Percentiles rank a stretch among this genome's conserved stretches.
phyloP scores from a whole-genome alignment of 2,329 filamentous ascomycete species.

The Alternaria conjuncta region DNA sequence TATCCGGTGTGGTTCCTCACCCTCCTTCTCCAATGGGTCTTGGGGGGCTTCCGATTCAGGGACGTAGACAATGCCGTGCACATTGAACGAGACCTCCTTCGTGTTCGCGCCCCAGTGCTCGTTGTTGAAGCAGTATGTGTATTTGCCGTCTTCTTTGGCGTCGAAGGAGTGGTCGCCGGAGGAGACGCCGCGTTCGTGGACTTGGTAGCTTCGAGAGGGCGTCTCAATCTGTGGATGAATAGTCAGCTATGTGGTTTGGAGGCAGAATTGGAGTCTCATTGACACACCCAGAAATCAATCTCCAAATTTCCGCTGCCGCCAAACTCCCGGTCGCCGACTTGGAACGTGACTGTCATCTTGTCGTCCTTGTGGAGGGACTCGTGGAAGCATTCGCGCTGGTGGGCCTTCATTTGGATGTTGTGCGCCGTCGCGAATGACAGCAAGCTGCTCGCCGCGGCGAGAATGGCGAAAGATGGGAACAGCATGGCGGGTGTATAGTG shows the following conservation, averaged over 20 bases:
- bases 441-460: slow-evolving; percentile 60
- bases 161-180: slow-evolving; percentile 94
- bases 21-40: slow-evolving; percentile 90
- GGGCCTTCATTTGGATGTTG: slow-evolving; percentile 93
- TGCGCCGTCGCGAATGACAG: slow-evolving; percentile 75
- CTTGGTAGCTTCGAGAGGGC: slow-evolving; percentile 75
- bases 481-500: slow-evolving; percentile 38
- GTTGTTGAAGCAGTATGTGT: slow-evolving; percentile 98
- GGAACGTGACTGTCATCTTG: slow-evolving; percentile 98
- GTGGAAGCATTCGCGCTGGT: slow-evolving; percentile 97
- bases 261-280: background rate
- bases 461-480: slow-evolving; percentile 44
- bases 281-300: slow-evolving; percentile 92
- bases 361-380: slow-evolving; percentile 91
- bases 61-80: slow-evolving; percentile 97
- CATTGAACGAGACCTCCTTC: slow-evolving; percentile 99
- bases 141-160: slow-evolving; percentile 84
- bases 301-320: slow-evolving; percentile 93
- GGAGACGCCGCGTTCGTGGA: slow-evolving; percentile 80
- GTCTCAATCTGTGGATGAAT: slow-evolving; percentile 70
- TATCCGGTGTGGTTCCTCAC: slow-evolving; percentile 56
- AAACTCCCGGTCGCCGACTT: slow-evolving; percentile 96
- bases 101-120: slow-evolving; percentile 95
- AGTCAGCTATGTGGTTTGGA: slow-evolving; percentile 13
- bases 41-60: slow-evolving; percentile 82